Conservation (phyloP, 352 stramenopile species). For the Phytophthora pinifolia region DNA sequence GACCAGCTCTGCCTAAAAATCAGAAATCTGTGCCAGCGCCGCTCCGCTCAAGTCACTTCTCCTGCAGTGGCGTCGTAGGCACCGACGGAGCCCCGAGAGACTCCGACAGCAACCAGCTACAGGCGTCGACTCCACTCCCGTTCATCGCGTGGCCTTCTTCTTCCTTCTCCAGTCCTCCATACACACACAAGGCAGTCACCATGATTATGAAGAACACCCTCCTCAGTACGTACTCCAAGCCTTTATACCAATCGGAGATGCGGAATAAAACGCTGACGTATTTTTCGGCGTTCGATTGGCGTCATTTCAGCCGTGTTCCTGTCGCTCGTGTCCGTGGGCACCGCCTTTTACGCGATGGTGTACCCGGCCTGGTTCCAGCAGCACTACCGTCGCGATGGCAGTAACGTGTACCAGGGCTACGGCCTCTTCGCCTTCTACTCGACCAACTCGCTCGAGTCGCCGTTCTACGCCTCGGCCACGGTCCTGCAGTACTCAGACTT, state of each 20-base stretch:
- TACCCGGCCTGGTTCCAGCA: conserved; percentile 88
- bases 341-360: conserved; percentile 76
- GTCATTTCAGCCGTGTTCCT: conserved; percentile 68
- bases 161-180: background rate
- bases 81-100: conserved; percentile 2
- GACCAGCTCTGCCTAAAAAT: conserved; percentile 5
- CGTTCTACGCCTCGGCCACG: conserved; percentile 80
- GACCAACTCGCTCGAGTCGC: conserved; percentile 60
- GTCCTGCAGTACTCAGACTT: conserved; percentile 80
- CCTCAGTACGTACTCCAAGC: conserved; percentile 45
- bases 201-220: conserved; percentile 79
- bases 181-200: conserved; percentile 1
- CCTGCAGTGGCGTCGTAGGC: conserved; percentile 27
- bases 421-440: conserved; percentile 86
- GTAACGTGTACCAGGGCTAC: conserved; percentile 78
- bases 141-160: background rate
- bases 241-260: background rate
- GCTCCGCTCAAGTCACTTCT: conserved; percentile 24
- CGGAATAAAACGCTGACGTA: background rate
- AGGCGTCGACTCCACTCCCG: conserved; percentile 8
- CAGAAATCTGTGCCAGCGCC: background rate
- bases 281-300: background rate
- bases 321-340: conserved; percentile 70
- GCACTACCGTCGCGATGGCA: conserved; percentile 73
- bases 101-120: conserved; percentile 8